Evolutionary conservation across 441 rosid species (phyloP).

Genomic region (Jatropha podagrica): DNA sequence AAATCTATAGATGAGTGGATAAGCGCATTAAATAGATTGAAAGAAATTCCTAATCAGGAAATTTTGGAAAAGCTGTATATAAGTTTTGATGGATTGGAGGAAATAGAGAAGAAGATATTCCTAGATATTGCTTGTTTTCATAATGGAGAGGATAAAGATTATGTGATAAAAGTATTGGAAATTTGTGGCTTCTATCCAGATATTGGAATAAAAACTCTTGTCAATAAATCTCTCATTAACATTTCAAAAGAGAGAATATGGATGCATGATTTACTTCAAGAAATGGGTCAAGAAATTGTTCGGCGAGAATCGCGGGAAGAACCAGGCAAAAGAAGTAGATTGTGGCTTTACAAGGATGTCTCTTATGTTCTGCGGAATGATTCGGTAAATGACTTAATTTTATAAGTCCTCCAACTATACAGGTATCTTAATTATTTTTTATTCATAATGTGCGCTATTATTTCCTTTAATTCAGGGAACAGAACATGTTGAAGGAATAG

Average conservation of each 20-base stretch:
- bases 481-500: conserved; percentile 2
- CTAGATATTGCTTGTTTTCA: conserved; percentile 14
- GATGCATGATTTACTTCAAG: conserved; percentile 37
- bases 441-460: background rate
- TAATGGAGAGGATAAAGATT: conserved; percentile 15
- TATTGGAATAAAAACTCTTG: conserved; percentile 5
- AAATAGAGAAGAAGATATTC: conserved; percentile 12
- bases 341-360: conserved; percentile 34
- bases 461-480: background rate
- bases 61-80: conserved; percentile 14
- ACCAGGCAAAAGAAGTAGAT: conserved; percentile 44
- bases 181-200: conserved; percentile 1
- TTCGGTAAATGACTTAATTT: background rate
- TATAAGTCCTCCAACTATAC: background rate
- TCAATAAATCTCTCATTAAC: conserved; percentile 13
- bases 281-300: conserved; percentile 52
- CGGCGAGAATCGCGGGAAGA: conserved; percentile 22
- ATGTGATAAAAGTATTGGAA: conserved; percentile 2
- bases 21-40: conserved; percentile 12
- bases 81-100: conserved; percentile 13
- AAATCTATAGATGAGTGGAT: conserved; percentile 12
- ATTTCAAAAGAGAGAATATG: conserved; percentile 3
- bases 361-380: background rate
- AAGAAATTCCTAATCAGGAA: conserved; percentile 11
- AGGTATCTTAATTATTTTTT: no score